Percentiles rank a stretch among this genome's conserved stretches.
Conservation (phyloP, 2,329 filamentous ascomycete species). For the Arthrobotrys pseudoclavata region DNA sequence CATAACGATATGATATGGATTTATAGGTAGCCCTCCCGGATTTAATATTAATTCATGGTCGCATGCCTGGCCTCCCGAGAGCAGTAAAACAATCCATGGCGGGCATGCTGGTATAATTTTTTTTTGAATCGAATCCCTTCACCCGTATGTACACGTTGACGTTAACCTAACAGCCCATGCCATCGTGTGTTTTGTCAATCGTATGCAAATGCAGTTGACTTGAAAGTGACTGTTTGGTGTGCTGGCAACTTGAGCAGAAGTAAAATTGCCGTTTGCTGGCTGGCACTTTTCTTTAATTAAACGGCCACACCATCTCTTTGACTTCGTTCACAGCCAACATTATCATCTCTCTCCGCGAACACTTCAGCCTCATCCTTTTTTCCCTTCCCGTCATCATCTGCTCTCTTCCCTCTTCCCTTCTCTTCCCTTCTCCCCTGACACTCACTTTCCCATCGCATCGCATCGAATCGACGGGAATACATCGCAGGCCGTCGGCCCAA, state of each 20-base stretch:
- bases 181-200: not conserved
- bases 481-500: slow-evolving; percentile 15
- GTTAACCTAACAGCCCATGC: not conserved
- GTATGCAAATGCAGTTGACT: not conserved
- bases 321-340: slow-evolving; percentile 28
- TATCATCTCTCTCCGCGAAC: slow-evolving; percentile 23
- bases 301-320: slow-evolving; percentile 42
- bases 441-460: slow-evolving; percentile 21
- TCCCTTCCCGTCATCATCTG: not conserved
- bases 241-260: no score
- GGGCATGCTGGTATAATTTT: not conserved
- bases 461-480: slow-evolving; percentile 31
- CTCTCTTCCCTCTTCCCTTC: not conserved
- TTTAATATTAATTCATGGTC: not conserved
- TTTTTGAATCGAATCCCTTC: not conserved
- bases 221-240: slow-evolving; percentile 38
- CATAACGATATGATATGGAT: slow-evolving; percentile 15
- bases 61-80: slow-evolving; percentile 18
- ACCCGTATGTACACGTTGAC: no score
- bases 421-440: slow-evolving; percentile 9
- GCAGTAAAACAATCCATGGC: not conserved
- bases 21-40: not conserved
- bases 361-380: slow-evolving; percentile 32
- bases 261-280: slow-evolving; percentile 41
- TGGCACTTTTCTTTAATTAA: slow-evolving; percentile 51